These are phyloP conservation scores for Chlorokybus atmophyticus DNA, from an alignment of 139 green algal genomes.

Conservation along the genomic window DNA sequence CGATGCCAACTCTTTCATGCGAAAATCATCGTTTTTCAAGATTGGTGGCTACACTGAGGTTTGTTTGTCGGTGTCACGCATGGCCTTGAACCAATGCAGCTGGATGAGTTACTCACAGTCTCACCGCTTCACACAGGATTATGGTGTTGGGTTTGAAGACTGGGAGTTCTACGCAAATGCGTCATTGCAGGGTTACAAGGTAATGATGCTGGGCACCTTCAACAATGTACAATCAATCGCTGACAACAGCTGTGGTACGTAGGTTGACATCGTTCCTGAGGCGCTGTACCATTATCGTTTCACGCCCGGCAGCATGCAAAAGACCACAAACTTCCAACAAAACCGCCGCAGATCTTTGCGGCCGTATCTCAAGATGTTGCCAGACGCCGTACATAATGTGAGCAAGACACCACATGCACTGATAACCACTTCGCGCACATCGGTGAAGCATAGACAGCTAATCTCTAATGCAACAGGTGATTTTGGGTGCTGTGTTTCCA, in stretches of 20 bases:
- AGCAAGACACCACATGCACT: not conserved
- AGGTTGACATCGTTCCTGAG: slow-evolving; percentile 22
- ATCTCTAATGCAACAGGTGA: not conserved
- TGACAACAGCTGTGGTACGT: no score
- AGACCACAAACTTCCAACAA: slow-evolving; percentile 24
- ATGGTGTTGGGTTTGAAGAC: slow-evolving; percentile 28
- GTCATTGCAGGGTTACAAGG: slow-evolving; percentile 19
- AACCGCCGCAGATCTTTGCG: slow-evolving; percentile 22
- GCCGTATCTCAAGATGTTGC: slow-evolving; percentile 23
- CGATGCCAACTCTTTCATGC: slow-evolving; percentile 29
- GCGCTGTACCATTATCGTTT: slow-evolving; percentile 29
- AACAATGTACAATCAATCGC: no score
- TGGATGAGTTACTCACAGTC: no score
- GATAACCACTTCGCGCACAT: not conserved
- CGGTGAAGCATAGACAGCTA: no score
- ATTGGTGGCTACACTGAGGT: slow-evolving; percentile 31
- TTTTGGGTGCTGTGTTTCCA: slow-evolving; percentile 21
- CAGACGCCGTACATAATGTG: slow-evolving; percentile 6
- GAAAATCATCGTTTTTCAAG: slow-evolving; percentile 10
- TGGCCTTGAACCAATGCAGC: no score
- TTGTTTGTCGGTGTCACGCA: no score
- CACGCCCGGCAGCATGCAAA: slow-evolving; percentile 23
- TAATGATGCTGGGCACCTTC: no score
- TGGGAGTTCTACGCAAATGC: slow-evolving; percentile 35
- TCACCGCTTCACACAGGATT: slow-evolving; percentile 15